Conservation (phyloP, 805 yeast species). For the Kuraishia hungarica region DNA sequence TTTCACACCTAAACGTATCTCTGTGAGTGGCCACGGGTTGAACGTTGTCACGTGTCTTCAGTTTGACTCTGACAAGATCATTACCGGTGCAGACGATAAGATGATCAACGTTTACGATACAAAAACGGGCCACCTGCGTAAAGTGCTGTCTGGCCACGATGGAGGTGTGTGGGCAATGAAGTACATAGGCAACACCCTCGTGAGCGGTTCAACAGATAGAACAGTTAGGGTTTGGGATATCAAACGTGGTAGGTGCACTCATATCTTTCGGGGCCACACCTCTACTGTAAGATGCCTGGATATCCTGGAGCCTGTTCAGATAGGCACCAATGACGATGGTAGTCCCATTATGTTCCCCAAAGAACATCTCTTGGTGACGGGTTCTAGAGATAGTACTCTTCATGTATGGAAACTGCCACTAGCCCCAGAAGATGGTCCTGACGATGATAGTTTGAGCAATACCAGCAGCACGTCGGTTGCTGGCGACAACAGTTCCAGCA, state of each 20-base stretch:
- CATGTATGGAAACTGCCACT: conserved; percentile 75
- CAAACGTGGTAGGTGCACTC: conserved; percentile 77
- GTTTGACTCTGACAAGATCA: conserved; percentile 82
- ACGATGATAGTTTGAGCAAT: conserved; percentile 18
- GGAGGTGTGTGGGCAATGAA: conserved; percentile 99
- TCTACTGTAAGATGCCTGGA: conserved; percentile 92
- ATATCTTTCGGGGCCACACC: conserved; percentile 84
- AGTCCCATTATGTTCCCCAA: conserved; percentile 48
- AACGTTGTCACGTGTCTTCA: conserved; percentile 93
- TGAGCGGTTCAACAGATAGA: conserved; percentile 92
- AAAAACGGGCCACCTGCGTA: conserved; percentile 53
- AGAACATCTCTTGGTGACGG: conserved; percentile 70
- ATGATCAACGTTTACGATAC: conserved; percentile 78
- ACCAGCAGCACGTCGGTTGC: conserved; percentile 17
- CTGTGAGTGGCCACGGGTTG: conserved; percentile 60
- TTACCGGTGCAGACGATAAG: conserved; percentile 88
- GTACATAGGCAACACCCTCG: conserved; percentile 73
- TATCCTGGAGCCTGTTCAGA: conserved; percentile 57
- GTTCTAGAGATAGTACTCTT: conserved; percentile 75
- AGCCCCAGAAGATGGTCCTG: conserved; percentile 9
- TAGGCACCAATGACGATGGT: conserved; percentile 56
- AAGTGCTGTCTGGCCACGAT: conserved; percentile 75
- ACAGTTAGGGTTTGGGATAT: conserved; percentile 93
- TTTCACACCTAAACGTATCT: conserved; percentile 58
- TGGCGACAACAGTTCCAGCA: not conserved